Conservation (phyloP, 768 basidiomycete species). For the Serendipita vermifera region DNA sequence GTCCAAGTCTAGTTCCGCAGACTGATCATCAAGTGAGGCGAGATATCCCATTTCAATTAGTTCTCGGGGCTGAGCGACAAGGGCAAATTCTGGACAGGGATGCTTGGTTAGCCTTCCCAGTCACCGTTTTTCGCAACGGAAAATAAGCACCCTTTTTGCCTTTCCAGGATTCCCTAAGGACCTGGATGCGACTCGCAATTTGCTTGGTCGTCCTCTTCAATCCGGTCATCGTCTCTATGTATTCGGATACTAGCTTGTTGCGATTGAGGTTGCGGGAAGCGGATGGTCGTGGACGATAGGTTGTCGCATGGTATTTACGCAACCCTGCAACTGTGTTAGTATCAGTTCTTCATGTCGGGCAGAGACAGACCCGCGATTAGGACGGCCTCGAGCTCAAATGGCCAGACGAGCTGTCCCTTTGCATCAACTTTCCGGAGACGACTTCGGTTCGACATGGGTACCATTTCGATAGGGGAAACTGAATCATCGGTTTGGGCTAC, state of each 20-base stretch:
- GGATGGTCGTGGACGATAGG: slow-evolving; percentile 3
- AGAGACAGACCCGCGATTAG: background rate
- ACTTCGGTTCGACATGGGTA: background rate
- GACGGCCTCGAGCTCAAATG: slow-evolving; percentile 1
- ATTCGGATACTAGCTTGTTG: slow-evolving; percentile 7
- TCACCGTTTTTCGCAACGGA: no score
- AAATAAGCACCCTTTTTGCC: background rate
- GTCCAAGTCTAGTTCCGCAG: no score
- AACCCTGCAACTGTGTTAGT: background rate
- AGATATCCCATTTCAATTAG: slow-evolving; percentile 4
- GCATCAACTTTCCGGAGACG: background rate
- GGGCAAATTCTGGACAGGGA: slow-evolving; percentile 6
- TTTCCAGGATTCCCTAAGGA: slow-evolving; percentile 1
- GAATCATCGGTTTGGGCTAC: background rate
- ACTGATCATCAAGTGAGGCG: background rate
- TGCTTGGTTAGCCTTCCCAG: no score
- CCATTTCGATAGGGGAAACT: background rate
- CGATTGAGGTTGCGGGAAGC: slow-evolving; percentile 2
- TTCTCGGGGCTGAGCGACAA: slow-evolving; percentile 5
- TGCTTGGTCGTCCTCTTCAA: slow-evolving; percentile 1
- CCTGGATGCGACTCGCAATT: slow-evolving; percentile 7
- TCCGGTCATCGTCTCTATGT: background rate
- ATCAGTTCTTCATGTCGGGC: background rate
- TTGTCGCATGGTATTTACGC: slow-evolving; percentile 2
- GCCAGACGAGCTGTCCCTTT: background rate